Percentiles rank a stretch among this genome's conserved stretches.
These are phyloP conservation scores for Fomitopsis pulvina DNA, from an alignment of 768 basidiomycete genomes.

Conservation along the genomic window DNA sequence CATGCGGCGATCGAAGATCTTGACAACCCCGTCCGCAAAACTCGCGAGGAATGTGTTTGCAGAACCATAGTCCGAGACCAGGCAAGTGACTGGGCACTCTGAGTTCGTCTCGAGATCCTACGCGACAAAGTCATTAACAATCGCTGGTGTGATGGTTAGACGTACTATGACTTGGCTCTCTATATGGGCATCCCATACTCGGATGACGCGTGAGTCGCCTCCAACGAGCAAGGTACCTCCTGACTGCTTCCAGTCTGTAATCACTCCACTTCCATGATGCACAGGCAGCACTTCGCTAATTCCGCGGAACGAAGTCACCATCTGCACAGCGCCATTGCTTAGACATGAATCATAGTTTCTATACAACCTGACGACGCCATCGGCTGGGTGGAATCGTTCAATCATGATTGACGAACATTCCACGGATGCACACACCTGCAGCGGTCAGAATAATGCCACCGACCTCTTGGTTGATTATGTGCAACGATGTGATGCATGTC, in stretches of 20 bases:
- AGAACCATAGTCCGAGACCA: conserved; percentile 70
- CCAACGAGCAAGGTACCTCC: conserved; percentile 82
- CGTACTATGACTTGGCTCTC: conserved; percentile 72
- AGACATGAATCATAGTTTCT: conserved; percentile 81
- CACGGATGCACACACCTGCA: conserved; percentile 49
- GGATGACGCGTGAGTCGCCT: conserved; percentile 83
- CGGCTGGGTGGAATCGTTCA: conserved; percentile 43
- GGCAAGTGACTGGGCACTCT: conserved; percentile 83
- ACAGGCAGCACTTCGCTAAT: conserved; percentile 71
- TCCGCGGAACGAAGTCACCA: conserved; percentile 92
- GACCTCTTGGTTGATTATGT: conserved; percentile 94
- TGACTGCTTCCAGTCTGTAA: conserved; percentile 91
- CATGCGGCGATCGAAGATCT: conserved; percentile 87
- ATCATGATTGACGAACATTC: neutral
- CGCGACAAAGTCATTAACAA: conserved; percentile 1
- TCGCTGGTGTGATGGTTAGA: neutral
- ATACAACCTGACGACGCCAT: conserved; percentile 87
- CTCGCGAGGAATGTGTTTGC: conserved; percentile 82
- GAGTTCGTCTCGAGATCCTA: conserved; percentile 89
- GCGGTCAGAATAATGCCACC: conserved; percentile 85
- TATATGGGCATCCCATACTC: conserved; percentile 93
- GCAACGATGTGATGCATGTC: conserved; percentile 79
- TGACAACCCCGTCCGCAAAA: conserved; percentile 88
- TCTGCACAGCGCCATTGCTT: conserved; percentile 70
- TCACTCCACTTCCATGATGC: conserved; percentile 74